Evolutionary conservation across 2,329 filamentous ascomycete genomes (phyloP).

Genomic region (Fusarium zealandicum): DNA sequence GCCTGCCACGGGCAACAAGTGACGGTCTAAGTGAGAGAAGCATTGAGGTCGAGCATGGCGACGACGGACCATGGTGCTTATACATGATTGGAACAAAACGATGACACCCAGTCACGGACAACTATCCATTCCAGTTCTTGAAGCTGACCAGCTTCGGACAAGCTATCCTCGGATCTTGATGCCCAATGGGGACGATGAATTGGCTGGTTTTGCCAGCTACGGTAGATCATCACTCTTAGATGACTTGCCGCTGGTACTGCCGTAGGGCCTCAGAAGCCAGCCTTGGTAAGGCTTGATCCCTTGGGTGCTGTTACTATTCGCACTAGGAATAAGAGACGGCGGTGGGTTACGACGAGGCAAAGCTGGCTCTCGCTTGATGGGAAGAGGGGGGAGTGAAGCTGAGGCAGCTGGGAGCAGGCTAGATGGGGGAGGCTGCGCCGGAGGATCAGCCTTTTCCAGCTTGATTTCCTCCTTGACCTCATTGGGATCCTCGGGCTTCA

Average conservation of each 20-base stretch:
- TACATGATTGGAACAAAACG: constrained; percentile 11
- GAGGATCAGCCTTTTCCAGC: constrained; percentile 24
- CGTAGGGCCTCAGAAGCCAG: constrained; percentile 50
- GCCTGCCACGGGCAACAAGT: not conserved
- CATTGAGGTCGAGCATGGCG: not conserved
- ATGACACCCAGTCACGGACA: constrained; percentile 26
- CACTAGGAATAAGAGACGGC: constrained; percentile 41
- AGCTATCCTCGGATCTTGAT: not conserved
- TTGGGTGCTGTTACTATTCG: constrained; percentile 44
- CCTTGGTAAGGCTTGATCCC: constrained; percentile 48
- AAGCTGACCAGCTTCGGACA: not conserved
- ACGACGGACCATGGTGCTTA: constrained; percentile 13
- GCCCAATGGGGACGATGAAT: not conserved
- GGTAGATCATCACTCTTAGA: constrained; percentile 46
- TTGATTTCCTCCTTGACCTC: constrained; percentile 28
- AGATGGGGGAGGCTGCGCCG: constrained; percentile 29
- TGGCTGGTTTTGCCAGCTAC: constrained; percentile 11
- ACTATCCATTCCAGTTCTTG: constrained; percentile 34
- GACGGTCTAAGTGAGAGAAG: not conserved
- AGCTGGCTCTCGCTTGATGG: constrained; percentile 44
- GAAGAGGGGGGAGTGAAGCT: constrained; percentile 48
- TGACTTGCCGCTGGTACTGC: constrained; percentile 43
- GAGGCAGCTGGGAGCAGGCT: constrained; percentile 50
- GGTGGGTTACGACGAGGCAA: constrained; percentile 45
- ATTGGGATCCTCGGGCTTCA: constrained; percentile 44